A percentile compares a stretch with the other conserved stretches of the same genome.
These are phyloP conservation scores for Cicer cuneatum DNA, from an alignment of 306 rosid species.

Conservation along the genomic window DNA sequence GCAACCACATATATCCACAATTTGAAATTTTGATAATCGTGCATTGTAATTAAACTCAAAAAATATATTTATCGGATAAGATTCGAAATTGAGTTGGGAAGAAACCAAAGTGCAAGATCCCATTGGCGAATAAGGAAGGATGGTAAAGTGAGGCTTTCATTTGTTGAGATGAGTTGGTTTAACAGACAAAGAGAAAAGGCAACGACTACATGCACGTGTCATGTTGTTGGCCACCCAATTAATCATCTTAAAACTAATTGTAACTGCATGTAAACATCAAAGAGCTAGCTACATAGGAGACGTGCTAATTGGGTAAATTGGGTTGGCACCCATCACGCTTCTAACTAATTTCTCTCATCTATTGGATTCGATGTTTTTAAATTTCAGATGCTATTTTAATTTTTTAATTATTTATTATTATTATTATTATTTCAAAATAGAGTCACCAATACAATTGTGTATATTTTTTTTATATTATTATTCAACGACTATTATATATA, in stretches of 20 bases:
- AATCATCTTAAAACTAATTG: too few relatives aligned
- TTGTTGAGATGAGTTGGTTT: slow-evolving; percentile 34
- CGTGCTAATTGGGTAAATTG: slow-evolving; percentile 17
- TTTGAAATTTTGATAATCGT: too few relatives aligned
- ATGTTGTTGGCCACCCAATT: slow-evolving; percentile 11
- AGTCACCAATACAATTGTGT: too few relatives aligned
- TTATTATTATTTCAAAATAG: too few relatives aligned
- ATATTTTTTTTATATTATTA: too few relatives aligned
- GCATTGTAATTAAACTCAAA: too few relatives aligned
- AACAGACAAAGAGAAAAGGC: slow-evolving; percentile 19
- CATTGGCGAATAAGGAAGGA: slow-evolving; percentile 11
- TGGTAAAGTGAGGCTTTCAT: slow-evolving; percentile 28
- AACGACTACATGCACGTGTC: slow-evolving; percentile 25
- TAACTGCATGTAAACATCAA: too few relatives aligned
- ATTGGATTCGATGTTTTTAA: neutral
- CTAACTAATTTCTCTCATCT: neutral
- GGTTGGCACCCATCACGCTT: neutral
- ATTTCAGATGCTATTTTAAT: too few relatives aligned
- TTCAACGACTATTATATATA: too few relatives aligned
- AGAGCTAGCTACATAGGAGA: neutral
- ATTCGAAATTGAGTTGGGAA: slow-evolving; percentile 4
- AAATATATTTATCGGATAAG: slow-evolving; percentile 37
- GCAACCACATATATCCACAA: too few relatives aligned
- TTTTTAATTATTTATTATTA: too few relatives aligned
- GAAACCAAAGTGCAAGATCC: neutral